These are phyloP conservation scores for Symmetrospora coprosmae DNA, from an alignment of 768 basidiomycete genomes.

Conservation along the genomic window DNA sequence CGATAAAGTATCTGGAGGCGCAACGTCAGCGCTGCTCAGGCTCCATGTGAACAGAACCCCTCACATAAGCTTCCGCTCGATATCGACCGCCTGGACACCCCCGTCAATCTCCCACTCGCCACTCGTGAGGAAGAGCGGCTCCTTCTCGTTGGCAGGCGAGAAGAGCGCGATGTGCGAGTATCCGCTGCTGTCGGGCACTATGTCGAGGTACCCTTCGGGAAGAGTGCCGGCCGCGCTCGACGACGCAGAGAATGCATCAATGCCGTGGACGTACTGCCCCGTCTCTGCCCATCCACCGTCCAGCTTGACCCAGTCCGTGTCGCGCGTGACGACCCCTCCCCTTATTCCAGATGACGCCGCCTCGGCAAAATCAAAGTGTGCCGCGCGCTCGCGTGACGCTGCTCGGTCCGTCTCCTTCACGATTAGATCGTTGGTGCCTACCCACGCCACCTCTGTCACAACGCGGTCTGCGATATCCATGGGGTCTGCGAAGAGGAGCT, in stretches of 20 bases:
- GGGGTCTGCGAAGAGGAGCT: not conserved
- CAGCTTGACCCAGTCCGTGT: conserved; percentile 70
- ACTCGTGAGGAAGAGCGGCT: conserved; percentile 66
- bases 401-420: conserved; percentile 78
- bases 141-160: conserved; percentile 53
- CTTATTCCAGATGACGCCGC: conserved; percentile 26
- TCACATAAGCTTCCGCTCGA: conserved; percentile 55
- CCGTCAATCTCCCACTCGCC: conserved; percentile 82
- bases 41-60: conserved; percentile 34
- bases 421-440: conserved; percentile 57
- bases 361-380: conserved; percentile 52
- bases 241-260: not conserved
- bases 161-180: conserved; percentile 89
- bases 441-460: conserved; percentile 73
- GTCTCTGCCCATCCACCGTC: conserved; percentile 91
- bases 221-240: conserved; percentile 35
- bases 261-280: conserved; percentile 41
- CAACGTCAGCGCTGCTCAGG: conserved; percentile 23
- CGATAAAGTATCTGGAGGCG: conserved; percentile 66
- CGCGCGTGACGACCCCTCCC: conserved; percentile 50
- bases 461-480: conserved; percentile 46
- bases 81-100: conserved; percentile 58
- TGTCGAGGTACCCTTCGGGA: conserved; percentile 67
- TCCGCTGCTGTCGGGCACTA: conserved; percentile 66
- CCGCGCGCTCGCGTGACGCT: conserved; percentile 62